phyloP scores from a whole-genome alignment of 352 stramenopile species.

The Pythium periplocum region DNA sequence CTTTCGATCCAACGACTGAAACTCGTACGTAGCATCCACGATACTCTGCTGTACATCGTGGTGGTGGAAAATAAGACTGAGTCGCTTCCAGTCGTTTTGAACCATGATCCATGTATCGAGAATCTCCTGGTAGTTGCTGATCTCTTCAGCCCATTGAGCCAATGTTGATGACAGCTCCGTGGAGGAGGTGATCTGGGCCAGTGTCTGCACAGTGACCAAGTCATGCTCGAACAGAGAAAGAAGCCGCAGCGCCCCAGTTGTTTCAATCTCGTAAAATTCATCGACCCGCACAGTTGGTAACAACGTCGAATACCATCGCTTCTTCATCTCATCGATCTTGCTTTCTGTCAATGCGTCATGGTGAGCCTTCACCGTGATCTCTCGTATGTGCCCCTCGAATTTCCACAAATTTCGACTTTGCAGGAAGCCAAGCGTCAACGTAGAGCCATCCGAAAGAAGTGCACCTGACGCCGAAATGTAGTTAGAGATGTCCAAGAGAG shows the following conservation, averaged over 20 bases:
- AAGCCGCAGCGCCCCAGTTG: conserved; percentile 19
- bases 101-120: conserved; percentile 49
- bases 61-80: conserved; percentile 41
- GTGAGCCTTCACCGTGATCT: conserved; percentile 47
- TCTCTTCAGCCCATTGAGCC: conserved; percentile 52
- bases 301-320: conserved; percentile 25
- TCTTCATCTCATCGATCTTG: conserved; percentile 58
- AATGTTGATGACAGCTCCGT: conserved; percentile 29
- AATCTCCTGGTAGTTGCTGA: conserved; percentile 53
- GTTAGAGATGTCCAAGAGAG: conserved; percentile 38
- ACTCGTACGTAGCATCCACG: conserved; percentile 44
- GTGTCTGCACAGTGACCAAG: conserved; percentile 46
- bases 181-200: conserved; percentile 41
- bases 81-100: conserved; percentile 44
- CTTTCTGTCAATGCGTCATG: conserved; percentile 53
- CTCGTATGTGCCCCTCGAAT: conserved; percentile 46
- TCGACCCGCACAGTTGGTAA: conserved; percentile 37
- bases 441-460: conserved; percentile 44
- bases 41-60: conserved; percentile 57
- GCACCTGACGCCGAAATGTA: conserved; percentile 44
- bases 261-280: conserved; percentile 45
- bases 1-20: conserved; percentile 58
- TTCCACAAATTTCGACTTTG: conserved; percentile 41
- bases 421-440: conserved; percentile 46
- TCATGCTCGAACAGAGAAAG: conserved; percentile 49